Percentiles rank a stretch among this genome's conserved stretches.
phyloP scores from a whole-genome alignment of 2,329 filamentous ascomycete species.

The Botrytis byssoidea region DNA sequence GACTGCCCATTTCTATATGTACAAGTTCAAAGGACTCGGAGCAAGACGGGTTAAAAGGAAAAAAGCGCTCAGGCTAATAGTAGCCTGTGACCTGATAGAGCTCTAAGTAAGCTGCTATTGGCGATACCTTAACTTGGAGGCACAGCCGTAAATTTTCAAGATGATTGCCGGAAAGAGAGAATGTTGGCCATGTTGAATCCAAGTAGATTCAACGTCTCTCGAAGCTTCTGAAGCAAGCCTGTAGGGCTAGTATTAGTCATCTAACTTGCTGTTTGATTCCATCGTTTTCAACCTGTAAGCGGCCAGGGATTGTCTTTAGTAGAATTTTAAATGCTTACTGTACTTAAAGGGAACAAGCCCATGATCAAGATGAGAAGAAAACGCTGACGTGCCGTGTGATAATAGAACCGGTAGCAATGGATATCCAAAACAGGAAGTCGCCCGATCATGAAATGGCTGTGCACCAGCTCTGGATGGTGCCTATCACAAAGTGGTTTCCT shows the following conservation, averaged over 20 bases:
- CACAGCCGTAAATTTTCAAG: constrained; percentile 8
- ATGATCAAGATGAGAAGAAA: not conserved
- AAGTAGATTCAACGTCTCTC: constrained; percentile 9
- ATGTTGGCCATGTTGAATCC: constrained; percentile 10
- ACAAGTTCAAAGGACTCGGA: not conserved
- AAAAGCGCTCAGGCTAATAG: constrained; percentile 21
- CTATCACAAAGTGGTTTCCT: constrained; percentile 17
- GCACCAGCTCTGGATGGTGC: constrained; percentile 13
- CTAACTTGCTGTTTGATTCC: constrained; percentile 5
- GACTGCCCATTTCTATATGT: constrained; percentile 14
- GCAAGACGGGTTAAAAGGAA: constrained; percentile 8
- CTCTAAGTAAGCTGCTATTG: constrained; percentile 6
- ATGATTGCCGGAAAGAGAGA: constrained; percentile 12
- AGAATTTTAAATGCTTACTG: constrained; percentile 17
- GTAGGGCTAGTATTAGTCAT: constrained; percentile 18
- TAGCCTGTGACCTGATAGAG: constrained; percentile 11
- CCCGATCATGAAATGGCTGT: constrained; percentile 17
- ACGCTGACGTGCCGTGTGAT: constrained; percentile 17
- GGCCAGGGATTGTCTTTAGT: constrained; percentile 5
- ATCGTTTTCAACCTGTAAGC: constrained; percentile 19
- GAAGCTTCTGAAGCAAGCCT: not conserved
- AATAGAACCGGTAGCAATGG: constrained; percentile 13
- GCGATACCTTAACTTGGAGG: not conserved
- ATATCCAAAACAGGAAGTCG: constrained; percentile 15
- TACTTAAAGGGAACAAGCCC: constrained; percentile 4